Percentiles rank a stretch among this genome's conserved stretches.
Conservation (phyloP, 495 filamentous ascomycete genomes). For the Saxispiralis lemnorum region DNA sequence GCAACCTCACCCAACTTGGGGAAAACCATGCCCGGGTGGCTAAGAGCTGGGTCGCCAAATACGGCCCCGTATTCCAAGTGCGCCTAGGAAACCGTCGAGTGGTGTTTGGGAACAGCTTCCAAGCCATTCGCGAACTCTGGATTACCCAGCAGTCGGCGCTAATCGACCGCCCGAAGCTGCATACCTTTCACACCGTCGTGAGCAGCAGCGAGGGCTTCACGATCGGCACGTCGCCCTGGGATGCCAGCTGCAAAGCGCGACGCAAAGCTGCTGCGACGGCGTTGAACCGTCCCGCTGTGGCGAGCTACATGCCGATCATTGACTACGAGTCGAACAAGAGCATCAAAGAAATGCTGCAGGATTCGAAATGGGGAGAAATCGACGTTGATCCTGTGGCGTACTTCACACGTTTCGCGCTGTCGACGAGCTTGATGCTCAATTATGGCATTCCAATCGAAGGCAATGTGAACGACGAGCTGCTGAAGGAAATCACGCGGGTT, state of each 20-base stretch:
- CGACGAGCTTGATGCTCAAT: constrained; percentile 48
- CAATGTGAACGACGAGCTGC: constrained; percentile 37
- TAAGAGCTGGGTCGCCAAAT: constrained; percentile 39
- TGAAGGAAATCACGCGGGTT: constrained; percentile 45
- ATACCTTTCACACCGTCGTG: constrained; percentile 57
- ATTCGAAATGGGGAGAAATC: constrained; percentile 33
- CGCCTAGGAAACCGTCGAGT: constrained; percentile 50
- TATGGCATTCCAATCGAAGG: constrained; percentile 47
- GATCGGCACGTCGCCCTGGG: constrained; percentile 58
- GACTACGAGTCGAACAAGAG: constrained; percentile 47
- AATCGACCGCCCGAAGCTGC: constrained; percentile 50
- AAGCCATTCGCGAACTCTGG: constrained; percentile 50
- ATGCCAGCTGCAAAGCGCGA: constrained; percentile 52
- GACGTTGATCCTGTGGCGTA: constrained; percentile 46
- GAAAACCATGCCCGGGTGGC: constrained; percentile 37
- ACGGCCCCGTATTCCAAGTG: constrained; percentile 50
- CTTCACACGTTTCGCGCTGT: constrained; percentile 50
- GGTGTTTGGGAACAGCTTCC: constrained; percentile 52
- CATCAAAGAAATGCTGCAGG: constrained; percentile 45
- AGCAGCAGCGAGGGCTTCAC: constrained; percentile 53
- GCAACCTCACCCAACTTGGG: constrained; percentile 43
- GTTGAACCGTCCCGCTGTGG: constrained; percentile 46
- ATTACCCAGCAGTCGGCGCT: constrained; percentile 54
- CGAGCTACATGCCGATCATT: constrained; percentile 53
- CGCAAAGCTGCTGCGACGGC: constrained; percentile 55